Evolutionary conservation across 805 yeast species (phyloP).

Genomic region (Saccharomycopsis guyanensis): DNA sequence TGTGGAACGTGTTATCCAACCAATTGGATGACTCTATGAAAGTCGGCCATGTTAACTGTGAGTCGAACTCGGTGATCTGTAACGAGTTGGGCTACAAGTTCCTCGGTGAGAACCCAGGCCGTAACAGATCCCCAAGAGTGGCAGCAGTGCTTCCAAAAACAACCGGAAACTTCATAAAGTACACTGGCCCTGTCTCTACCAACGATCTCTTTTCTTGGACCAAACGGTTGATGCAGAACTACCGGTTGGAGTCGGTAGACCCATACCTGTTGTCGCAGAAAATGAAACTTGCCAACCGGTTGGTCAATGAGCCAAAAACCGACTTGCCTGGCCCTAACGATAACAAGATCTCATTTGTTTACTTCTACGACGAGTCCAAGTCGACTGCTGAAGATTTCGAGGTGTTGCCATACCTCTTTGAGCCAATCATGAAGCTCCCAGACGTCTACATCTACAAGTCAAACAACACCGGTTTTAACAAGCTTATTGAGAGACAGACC

Average conservation of each 20-base stretch:
- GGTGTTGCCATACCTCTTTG: slow-evolving; percentile 51
- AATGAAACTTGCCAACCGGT: slow-evolving; percentile 25
- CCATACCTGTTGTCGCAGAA: slow-evolving; percentile 21
- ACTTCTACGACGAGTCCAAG: slow-evolving; percentile 36
- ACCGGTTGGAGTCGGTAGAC: slow-evolving; percentile 31
- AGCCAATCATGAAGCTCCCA: slow-evolving; percentile 51
- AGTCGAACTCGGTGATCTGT: slow-evolving; percentile 43
- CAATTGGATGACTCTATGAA: slow-evolving; percentile 33
- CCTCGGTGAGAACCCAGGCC: slow-evolving; percentile 25
- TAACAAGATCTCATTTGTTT: slow-evolving; percentile 46
- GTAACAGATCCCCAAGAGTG: slow-evolving; percentile 32
- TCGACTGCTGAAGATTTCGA: slow-evolving; percentile 53
- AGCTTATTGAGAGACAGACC: slow-evolving; percentile 34
- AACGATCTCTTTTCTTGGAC: slow-evolving; percentile 37
- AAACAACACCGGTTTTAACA: slow-evolving; percentile 35
- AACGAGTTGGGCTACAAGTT: slow-evolving; percentile 36
- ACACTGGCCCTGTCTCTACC: slow-evolving; percentile 25
- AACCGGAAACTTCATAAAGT: slow-evolving; percentile 42
- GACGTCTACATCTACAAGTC: slow-evolving; percentile 48
- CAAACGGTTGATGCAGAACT: slow-evolving; percentile 38
- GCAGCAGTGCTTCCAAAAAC: slow-evolving; percentile 47
- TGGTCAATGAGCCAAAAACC: slow-evolving; percentile 28
- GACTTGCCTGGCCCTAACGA: slow-evolving; percentile 25
- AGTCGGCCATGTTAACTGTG: slow-evolving; percentile 57
- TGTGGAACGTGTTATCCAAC: slow-evolving; percentile 54